Evolutionary conservation across 108 stramenopile genomes (phyloP).

Genomic region (Poteriospumella lacustris): DNA sequence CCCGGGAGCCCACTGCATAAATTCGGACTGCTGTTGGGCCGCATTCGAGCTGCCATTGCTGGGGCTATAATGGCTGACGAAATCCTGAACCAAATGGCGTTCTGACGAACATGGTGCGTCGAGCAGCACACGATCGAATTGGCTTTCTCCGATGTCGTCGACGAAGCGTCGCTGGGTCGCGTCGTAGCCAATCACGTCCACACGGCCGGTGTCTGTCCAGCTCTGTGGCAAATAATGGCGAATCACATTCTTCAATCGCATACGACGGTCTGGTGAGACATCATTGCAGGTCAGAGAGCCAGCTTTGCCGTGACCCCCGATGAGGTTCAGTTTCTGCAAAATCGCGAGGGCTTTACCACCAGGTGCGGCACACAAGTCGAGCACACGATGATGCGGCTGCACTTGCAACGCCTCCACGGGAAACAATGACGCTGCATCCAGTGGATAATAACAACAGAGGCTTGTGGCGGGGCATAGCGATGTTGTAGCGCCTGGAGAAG

Average conservation of each 20-base stretch:
- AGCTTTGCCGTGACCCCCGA: background rate
- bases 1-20: background rate
- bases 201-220: too few relatives aligned
- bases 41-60: background rate
- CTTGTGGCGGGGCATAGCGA: background rate
- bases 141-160: background rate
- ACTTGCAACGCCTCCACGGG: background rate
- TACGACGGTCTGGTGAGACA: background rate
- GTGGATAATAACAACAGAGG: background rate
- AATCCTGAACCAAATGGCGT: background rate
- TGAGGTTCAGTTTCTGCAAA: background rate
- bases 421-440: background rate
- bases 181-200: background rate
- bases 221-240: background rate
- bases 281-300: background rate
- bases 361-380: background rate
- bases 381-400: background rate
- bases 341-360: background rate
- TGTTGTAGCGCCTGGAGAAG: background rate
- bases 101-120: background rate
- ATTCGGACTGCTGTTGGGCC: background rate
- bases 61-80: background rate
- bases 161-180: background rate
- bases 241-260: background rate
- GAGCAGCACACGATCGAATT: background rate